Conservation (phyloP, 768 basidiomycete species). For the Suillus alpinus region DNA sequence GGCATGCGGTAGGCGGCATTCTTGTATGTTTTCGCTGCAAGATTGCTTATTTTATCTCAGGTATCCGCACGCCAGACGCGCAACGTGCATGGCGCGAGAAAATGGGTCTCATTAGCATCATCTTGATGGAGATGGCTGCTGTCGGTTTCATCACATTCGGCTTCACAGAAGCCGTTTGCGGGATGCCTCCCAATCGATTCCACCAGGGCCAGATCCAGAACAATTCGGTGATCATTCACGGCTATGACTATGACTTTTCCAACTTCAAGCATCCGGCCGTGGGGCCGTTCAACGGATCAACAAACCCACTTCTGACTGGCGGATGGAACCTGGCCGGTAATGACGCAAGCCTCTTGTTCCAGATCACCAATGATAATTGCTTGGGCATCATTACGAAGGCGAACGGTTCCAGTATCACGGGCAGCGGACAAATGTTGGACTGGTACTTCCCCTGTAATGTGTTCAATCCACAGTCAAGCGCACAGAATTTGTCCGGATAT, state of each 20-base stretch:
- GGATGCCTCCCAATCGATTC: constrained; percentile 79
- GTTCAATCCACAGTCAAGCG: constrained; percentile 68
- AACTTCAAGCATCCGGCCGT: constrained; percentile 81
- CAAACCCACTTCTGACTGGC: constrained; percentile 81
- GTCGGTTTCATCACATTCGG: constrained; percentile 99
- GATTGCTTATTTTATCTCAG: constrained; percentile 37
- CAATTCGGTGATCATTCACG: constrained; percentile 89
- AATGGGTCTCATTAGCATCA: constrained; percentile 86
- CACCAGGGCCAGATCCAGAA: constrained; percentile 75
- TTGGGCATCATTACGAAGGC: constrained; percentile 72
- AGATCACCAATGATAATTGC: constrained; percentile 86
- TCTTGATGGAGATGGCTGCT: constrained; percentile 79
- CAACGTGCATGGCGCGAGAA: constrained; percentile 99
- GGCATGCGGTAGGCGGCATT: constrained; percentile 65
- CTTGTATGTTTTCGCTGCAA: not conserved
- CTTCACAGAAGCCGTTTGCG: constrained; percentile 93
- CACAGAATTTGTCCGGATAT: constrained; percentile 68
- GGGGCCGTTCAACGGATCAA: constrained; percentile 66
- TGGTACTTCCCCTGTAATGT: constrained; percentile 99
- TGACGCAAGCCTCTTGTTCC: constrained; percentile 94
- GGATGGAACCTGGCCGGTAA: constrained; percentile 78
- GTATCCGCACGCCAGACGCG: constrained; percentile 86
- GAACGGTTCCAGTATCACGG: constrained; percentile 66
- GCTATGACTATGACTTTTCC: constrained; percentile 89
- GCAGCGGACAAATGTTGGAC: constrained; percentile 57